Percentiles rank a stretch among this genome's conserved stretches.
Conservation (phyloP, 1,139 yeast genomes). For the Kodamaea arcana region DNA sequence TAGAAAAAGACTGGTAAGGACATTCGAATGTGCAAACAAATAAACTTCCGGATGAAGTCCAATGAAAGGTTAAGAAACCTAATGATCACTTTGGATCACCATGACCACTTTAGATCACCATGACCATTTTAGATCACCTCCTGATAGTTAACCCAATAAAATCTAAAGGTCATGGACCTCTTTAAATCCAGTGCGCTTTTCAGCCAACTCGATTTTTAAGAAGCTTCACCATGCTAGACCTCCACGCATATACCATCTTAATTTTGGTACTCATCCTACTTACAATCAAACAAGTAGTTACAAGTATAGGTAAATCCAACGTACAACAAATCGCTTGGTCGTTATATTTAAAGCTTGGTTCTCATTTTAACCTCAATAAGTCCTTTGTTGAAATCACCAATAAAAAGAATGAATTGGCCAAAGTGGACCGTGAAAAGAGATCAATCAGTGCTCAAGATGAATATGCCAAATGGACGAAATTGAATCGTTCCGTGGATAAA, state of each 20-base stretch:
- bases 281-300: slow-evolving; percentile 26
- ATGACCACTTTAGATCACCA: too few relatives aligned
- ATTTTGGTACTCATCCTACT: slow-evolving; percentile 27
- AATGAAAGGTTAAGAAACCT: too few relatives aligned
- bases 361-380: slow-evolving; percentile 26
- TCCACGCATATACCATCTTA: slow-evolving; percentile 25
- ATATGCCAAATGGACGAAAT: slow-evolving; percentile 93
- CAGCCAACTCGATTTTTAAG: too few relatives aligned
- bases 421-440: slow-evolving; percentile 50
- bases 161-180: too few relatives aligned
- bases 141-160: too few relatives aligned
- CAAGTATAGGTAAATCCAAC: slow-evolving; percentile 30
- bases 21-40: too few relatives aligned
- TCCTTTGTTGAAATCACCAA: slow-evolving; percentile 28
- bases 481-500: slow-evolving; percentile 68
- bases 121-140: too few relatives aligned
- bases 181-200: too few relatives aligned
- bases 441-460: slow-evolving; percentile 84
- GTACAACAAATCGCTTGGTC: slow-evolving; percentile 41
- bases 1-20: too few relatives aligned
- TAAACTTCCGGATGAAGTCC: too few relatives aligned
- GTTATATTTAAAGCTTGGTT: slow-evolving; percentile 33
- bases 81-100: too few relatives aligned
- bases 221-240: slow-evolving; percentile 22
- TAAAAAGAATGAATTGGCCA: slow-evolving; percentile 44